Base-by-base conservation (phyloP, 2,329 filamentous ascomycete species). In the Venturia oleaginea region DNA sequence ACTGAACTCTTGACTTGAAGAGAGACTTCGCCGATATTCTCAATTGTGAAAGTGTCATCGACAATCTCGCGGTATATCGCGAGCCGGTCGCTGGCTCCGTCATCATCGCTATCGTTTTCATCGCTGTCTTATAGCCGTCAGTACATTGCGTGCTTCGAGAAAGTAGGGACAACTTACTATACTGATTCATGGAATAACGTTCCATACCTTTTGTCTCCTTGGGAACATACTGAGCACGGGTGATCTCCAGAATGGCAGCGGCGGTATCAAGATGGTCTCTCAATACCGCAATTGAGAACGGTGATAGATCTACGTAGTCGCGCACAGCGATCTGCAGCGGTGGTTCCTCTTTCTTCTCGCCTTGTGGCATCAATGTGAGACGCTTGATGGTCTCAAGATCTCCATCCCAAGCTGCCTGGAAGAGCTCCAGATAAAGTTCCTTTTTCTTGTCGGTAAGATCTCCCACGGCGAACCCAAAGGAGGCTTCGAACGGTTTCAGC, bases 321-420 rank as follows among this genome's bases (percentile, higher is more conserved):
- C 67, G 68, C 0, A 86, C 81, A 0, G 87, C 82, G 64, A 91
- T 82, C 67, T 85, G 81, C 51, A 94, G 77, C 0, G 89, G 88
- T 0, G 80, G 75, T 62, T 86, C 79, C 4, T 81, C 74, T 5
- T 80, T 75, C 6, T 81, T 76, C 4, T 77, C 71, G 15, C 83
- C 78, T 83, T 86, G 89, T 1, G 82, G 75, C 13, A 79, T 76
- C 24, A 90, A 75, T 1, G 87, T 89, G 43, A 90, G 76, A 17
- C 76, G 73, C 70, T 89, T 90, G 73, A 93, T 84, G 3, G 78
- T 84, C 1, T 84, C 78, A 0, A 88, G 68, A 68, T 94, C 84
- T n/a, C 87, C 88, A 4, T 70, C 69, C 89, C 89, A 94, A 4
- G 85, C 85, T 42, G 89, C 89, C 70, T 93, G 85, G 72, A 90